phyloP scores from a whole-genome alignment of 768 basidiomycete species.

The Tricholoma hemisulphureum region DNA sequence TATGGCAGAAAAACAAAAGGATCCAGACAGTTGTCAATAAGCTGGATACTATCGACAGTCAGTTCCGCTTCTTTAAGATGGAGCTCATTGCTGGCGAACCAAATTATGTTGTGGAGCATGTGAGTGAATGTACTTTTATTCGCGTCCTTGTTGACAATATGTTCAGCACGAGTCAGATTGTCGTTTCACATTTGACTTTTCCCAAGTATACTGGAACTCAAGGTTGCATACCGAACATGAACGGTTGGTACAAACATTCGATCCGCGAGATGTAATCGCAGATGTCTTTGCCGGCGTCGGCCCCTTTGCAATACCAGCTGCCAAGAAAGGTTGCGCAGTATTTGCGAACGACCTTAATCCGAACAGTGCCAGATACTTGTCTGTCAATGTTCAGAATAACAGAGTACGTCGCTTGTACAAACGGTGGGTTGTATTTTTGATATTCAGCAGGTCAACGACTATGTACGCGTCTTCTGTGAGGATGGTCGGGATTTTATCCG shows the following conservation, averaged over 20 bases:
- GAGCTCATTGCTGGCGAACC: slow-evolving; percentile 91
- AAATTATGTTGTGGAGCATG: slow-evolving; percentile 84
- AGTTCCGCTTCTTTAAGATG: slow-evolving; percentile 95
- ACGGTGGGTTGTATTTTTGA: slow-evolving; percentile 6
- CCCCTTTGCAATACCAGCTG: slow-evolving; percentile 92
- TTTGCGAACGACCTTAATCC: slow-evolving; percentile 96
- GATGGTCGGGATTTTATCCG: slow-evolving; percentile 90
- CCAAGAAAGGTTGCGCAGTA: slow-evolving; percentile 85
- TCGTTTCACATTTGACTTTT: slow-evolving; percentile 90
- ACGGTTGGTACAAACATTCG: slow-evolving; percentile 74
- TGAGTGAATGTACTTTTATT: slow-evolving; percentile 35
- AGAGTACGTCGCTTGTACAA: slow-evolving; percentile 48
- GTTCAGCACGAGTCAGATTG: slow-evolving; percentile 80
- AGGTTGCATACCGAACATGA: slow-evolving; percentile 90
- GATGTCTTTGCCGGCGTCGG: slow-evolving; percentile 98
- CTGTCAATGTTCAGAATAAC: slow-evolving; percentile 72
- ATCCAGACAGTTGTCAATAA: slow-evolving; percentile 95
- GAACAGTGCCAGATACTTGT: slow-evolving; percentile 73
- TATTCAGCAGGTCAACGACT: slow-evolving; percentile 57
- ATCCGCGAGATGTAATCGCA: slow-evolving; percentile 74
- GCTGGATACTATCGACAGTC: slow-evolving; percentile 75
- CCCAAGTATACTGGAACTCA: slow-evolving; percentile 97
- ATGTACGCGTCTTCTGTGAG: slow-evolving; percentile 71
- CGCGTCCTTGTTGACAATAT: slow-evolving; percentile 1
- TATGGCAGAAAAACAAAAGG: slow-evolving; percentile 74